Conservation (phyloP, 1,284 basidiomycete genomes). For the Wolfiporia cocos region DNA sequence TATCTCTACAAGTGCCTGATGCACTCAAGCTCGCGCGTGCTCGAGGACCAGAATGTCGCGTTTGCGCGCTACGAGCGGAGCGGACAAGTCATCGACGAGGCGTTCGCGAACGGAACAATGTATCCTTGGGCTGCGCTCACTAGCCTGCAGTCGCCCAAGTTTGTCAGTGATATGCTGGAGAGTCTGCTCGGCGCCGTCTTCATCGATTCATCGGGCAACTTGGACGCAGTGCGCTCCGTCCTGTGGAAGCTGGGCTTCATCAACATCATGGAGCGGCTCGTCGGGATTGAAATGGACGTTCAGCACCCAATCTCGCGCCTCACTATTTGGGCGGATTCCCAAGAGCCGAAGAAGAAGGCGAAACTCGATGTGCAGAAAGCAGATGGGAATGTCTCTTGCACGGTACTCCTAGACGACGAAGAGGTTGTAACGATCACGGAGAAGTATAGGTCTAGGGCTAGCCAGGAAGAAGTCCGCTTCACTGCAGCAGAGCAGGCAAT, state of each 20-base stretch:
- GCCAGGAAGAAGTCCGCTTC: conserved; percentile 57
- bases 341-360: conserved; percentile 33
- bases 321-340: conserved; percentile 49
- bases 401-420: conserved; percentile 44
- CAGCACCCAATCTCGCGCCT: conserved; percentile 64
- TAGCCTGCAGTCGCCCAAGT: conserved; percentile 73
- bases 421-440: conserved; percentile 40
- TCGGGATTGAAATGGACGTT: conserved; percentile 54
- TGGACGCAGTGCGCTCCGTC: conserved; percentile 47
- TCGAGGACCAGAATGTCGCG: conserved; percentile 57
- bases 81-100: conserved; percentile 38
- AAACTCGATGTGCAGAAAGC: conserved; percentile 37
- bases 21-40: conserved; percentile 53
- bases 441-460: conserved; percentile 42
- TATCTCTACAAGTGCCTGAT: conserved; percentile 62
- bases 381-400: conserved; percentile 43
- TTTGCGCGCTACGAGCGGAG: conserved; percentile 43
- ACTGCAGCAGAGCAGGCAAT: conserved; percentile 59
- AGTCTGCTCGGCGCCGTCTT: conserved; percentile 78
- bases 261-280: conserved; percentile 54
- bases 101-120: conserved; percentile 32
- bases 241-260: conserved; percentile 53
- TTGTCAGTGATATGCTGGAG: conserved; percentile 76
- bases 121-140: conserved; percentile 70
- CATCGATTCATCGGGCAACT: conserved; percentile 63